Percentiles rank a stretch among this genome's conserved stretches.
phyloP scores from a whole-genome alignment of 148 eudicot genomes.

The Vaccinium darrowii region DNA sequence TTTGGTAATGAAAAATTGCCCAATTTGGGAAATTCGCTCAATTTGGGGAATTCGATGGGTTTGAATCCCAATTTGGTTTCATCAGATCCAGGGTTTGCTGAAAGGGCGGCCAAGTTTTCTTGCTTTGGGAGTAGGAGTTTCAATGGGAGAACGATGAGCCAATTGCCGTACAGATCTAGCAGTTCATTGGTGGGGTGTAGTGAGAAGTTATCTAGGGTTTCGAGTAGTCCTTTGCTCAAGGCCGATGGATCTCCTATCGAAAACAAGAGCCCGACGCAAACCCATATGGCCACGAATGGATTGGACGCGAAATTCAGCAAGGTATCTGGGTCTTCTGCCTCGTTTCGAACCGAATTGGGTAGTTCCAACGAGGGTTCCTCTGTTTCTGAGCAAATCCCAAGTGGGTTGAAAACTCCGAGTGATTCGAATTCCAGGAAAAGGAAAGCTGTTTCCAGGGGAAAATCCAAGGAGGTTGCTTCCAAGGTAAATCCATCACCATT shows the following conservation, averaged over 20 bases:
- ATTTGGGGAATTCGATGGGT: constrained; percentile 40
- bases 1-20: constrained; percentile 32
- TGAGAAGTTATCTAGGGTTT: constrained; percentile 52
- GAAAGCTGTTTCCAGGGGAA: constrained; percentile 53
- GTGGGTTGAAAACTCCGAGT: constrained; percentile 24
- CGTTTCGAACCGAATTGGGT: not conserved
- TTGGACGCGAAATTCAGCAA: constrained; percentile 23
- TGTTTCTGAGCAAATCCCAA: constrained; percentile 53
- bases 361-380: constrained; percentile 56
- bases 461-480: constrained; percentile 41
- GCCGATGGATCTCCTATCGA: constrained; percentile 38
- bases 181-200: constrained; percentile 14
- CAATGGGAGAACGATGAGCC: constrained; percentile 49
- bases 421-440: constrained; percentile 57
- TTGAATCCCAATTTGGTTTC: constrained; percentile 42
- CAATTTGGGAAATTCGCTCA: not conserved
- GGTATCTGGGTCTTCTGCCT: not conserved
- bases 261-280: constrained; percentile 28
- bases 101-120: constrained; percentile 81
- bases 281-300: constrained; percentile 20
- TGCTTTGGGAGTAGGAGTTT: constrained; percentile 84
- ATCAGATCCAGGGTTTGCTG: constrained; percentile 79
- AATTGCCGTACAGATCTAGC: constrained; percentile 31
- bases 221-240: constrained; percentile 57
- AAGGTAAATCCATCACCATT: constrained; percentile 19